Base-by-base conservation (phyloP, 768 basidiomycete genomes). In the Podaxis rugospora region DNA sequence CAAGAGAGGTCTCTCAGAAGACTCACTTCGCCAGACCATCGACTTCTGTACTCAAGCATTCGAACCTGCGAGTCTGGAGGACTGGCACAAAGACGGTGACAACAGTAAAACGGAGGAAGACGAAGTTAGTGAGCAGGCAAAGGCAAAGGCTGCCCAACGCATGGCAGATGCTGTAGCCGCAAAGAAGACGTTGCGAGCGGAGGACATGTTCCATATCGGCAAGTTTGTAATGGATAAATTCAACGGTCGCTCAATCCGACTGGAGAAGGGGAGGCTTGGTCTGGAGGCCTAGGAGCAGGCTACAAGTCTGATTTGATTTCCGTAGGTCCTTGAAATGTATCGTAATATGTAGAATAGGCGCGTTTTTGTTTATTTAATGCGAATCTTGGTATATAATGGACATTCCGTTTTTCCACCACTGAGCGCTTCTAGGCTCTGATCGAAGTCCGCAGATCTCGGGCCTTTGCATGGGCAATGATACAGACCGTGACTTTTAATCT, bases 31-130 rank as follows among this genome's bases (percentile, higher is more conserved):
- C 25, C 56, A 57, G 25, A 65, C 67, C 10, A 60, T 68, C 16
- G 64, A 65, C 32, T 68, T 68, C 39, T 68, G 67, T 37, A 58
- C 64, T 10, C 62, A 62, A 47, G 64, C 64, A 32, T 65, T 62
- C 23, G 62, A 63, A 49, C 61, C 64, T 23, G 64, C 53, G 7
- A 64, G 55, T 36, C 39, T 63, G 18, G 62, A 63, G 44, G 62
- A 60, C 7, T 61, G 63, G 59, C 59, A 57, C 51, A 57, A 61
- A 18, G 53, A 61, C 14, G 52, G 23, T 28, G 60, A 57, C 18
- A 39, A 44, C 9, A 59, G 53, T 44, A 21, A 4, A 14, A 16
- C 28, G n/a, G 44, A 47, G 37, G 54, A 59, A 18, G 63, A 53
- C 13, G 46, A 53, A 18, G 23, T 5, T 9, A 50, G 37, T 23